These are phyloP conservation scores for Ehretia macrophylla DNA, from an alignment of 257 asterid species.

Conservation along the genomic window DNA sequence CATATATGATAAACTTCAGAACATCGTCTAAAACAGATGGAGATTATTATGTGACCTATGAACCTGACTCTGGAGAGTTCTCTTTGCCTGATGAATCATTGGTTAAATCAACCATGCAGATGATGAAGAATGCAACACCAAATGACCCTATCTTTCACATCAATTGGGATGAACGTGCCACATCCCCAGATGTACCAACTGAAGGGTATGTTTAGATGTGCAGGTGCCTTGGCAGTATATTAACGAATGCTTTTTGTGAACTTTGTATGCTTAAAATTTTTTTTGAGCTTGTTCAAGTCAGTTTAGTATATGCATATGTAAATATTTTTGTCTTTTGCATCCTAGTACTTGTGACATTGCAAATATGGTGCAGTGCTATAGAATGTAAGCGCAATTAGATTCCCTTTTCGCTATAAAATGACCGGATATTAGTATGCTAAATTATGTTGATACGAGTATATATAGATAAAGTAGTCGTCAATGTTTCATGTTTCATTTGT, in stretches of 20 bases:
- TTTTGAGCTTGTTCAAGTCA: not conserved
- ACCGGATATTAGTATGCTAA: too few species aligned
- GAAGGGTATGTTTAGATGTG: slow-evolving; percentile 1
- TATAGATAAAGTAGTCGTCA: too few species aligned
- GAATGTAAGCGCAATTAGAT: too few species aligned
- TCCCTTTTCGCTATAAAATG: too few species aligned
- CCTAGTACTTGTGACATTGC: not conserved
- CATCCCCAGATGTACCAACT: slow-evolving; percentile 6
- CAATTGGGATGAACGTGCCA: slow-evolving; percentile 34
- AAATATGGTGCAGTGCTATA: not conserved
- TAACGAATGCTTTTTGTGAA: not conserved
- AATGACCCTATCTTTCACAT: slow-evolving; percentile 41
- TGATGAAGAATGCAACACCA: slow-evolving; percentile 33
- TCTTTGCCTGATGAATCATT: slow-evolving; percentile 29
- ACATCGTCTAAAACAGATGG: slow-evolving; percentile 26
- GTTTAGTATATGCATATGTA: not conserved
- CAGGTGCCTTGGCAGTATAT: not conserved
- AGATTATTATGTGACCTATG: slow-evolving; percentile 36
- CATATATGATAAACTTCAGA: slow-evolving; percentile 30
- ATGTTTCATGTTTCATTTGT: too few species aligned
- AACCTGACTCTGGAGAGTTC: slow-evolving; percentile 15
- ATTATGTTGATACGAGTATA: too few species aligned
- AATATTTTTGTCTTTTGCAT: not conserved
- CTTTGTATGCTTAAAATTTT: not conserved
- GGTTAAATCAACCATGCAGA: slow-evolving; percentile 34